Evolutionary conservation across 2,329 filamentous ascomycete species (phyloP).

Genomic region (Colletotrichum agaves): DNA sequence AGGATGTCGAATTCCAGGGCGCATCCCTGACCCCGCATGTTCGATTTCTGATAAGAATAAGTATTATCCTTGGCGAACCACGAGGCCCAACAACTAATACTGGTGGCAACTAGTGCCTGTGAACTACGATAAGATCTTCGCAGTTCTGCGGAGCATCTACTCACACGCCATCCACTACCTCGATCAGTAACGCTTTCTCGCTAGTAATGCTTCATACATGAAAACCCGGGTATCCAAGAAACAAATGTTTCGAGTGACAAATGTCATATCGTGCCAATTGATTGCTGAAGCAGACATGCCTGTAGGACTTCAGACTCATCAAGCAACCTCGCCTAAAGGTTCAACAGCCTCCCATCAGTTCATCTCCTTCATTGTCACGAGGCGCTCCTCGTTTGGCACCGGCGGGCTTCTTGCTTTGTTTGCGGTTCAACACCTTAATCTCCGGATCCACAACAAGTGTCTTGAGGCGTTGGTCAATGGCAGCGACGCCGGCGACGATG

Average conservation of each 20-base stretch:
- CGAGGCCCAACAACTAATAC: background rate
- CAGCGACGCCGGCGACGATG: background rate
- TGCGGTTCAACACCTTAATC: slow-evolving; percentile 21
- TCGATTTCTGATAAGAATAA: slow-evolving; percentile 4
- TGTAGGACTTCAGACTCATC: no score
- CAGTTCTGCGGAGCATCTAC: no score
- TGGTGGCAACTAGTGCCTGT: background rate
- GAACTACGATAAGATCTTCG: no score
- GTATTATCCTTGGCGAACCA: background rate
- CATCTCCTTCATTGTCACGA: background rate
- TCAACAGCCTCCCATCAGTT: background rate
- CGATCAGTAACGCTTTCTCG: no score
- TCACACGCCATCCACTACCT: no score
- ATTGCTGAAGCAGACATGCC: no score
- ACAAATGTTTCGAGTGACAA: no score
- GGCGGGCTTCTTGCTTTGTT: slow-evolving; percentile 4
- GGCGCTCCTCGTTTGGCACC: background rate
- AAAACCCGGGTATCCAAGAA: no score
- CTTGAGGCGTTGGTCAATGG: slow-evolving; percentile 25
- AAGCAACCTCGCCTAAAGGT: no score
- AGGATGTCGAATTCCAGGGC: slow-evolving; percentile 12
- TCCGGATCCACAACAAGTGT: slow-evolving; percentile 34
- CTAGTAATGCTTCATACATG: no score
- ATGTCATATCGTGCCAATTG: no score
- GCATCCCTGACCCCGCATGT: background rate